Percentiles rank a stretch among this genome's conserved stretches.
phyloP scores from a whole-genome alignment of 108 stramenopile species.

The Ochromonas danica region DNA sequence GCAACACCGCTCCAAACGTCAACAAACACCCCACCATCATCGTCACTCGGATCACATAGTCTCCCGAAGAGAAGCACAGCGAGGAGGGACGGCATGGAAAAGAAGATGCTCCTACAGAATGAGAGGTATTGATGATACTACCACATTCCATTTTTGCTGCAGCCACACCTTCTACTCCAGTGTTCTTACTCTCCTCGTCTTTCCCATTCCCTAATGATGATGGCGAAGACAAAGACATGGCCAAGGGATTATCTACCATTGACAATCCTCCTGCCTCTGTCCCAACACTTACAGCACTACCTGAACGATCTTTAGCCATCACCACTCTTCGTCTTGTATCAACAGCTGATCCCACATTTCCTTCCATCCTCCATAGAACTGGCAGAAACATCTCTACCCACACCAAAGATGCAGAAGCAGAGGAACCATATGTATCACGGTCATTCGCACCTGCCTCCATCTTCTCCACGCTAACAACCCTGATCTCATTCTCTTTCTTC shows the following conservation, averaged over 20 bases:
- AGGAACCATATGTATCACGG: not conserved
- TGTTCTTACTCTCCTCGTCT: too few species aligned
- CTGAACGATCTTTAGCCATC: not conserved
- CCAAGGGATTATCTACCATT: not conserved
- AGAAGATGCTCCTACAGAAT: too few species aligned
- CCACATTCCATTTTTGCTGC: too few species aligned
- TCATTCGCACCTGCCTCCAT: slow-evolving; percentile 5
- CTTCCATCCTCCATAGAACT: not conserved
- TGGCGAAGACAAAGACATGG: too few species aligned
- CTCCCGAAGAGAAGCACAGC: too few species aligned
- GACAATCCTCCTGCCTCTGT: not conserved
- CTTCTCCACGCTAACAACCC: not conserved
- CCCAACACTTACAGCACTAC: not conserved
- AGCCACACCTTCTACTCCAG: too few species aligned
- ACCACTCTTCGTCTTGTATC: not conserved
- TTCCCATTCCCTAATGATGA: too few species aligned
- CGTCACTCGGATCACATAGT: too few species aligned
- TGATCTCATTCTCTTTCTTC: not conserved
- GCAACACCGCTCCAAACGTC: too few species aligned
- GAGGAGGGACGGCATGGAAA: too few species aligned
- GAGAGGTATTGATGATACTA: too few species aligned
- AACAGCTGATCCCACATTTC: not conserved
- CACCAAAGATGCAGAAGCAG: not conserved
- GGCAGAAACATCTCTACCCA: slow-evolving; percentile 5
- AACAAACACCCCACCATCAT: too few species aligned